Evolutionary conservation across 352 stramenopile species (phyloP).

Genomic region (Globisporangium irregulare): DNA sequence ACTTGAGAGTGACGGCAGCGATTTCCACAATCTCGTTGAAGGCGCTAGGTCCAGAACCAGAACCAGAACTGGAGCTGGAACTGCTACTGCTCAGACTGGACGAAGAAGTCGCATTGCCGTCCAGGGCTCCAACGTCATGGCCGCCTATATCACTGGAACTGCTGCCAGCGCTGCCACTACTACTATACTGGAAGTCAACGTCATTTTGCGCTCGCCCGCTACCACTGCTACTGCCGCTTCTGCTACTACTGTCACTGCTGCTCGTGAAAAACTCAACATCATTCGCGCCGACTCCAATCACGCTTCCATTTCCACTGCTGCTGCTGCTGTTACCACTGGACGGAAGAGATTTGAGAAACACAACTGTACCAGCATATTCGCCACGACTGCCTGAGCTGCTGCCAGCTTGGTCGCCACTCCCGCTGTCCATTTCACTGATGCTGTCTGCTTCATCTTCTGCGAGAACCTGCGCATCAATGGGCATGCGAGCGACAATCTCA

Average conservation of each 20-base stretch:
- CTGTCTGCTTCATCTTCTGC: background rate
- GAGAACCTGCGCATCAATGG: slow-evolving; percentile 8
- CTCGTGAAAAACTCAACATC: background rate
- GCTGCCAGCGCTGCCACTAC: background rate
- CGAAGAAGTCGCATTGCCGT: background rate
- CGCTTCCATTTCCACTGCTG: background rate
- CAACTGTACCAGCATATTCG: background rate
- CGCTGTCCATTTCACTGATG: background rate
- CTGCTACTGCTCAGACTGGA: background rate
- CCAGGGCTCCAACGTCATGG: background rate
- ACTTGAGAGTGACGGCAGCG: background rate
- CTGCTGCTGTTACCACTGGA: background rate
- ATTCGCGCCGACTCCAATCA: background rate
- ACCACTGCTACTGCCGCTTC: background rate
- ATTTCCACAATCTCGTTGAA: background rate
- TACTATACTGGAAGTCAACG: background rate
- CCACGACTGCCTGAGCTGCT: background rate
- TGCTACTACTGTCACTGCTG: slow-evolving; percentile 1
- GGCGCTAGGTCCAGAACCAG: background rate
- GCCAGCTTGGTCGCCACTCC: background rate
- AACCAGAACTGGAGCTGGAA: background rate
- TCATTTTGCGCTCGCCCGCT: background rate
- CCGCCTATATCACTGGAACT: background rate
- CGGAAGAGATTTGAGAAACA: background rate
- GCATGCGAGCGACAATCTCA: slow-evolving; percentile 1